Conservation (phyloP, 2,329 filamentous ascomycete species). For the Ophiocordyceps unilateralis region DNA sequence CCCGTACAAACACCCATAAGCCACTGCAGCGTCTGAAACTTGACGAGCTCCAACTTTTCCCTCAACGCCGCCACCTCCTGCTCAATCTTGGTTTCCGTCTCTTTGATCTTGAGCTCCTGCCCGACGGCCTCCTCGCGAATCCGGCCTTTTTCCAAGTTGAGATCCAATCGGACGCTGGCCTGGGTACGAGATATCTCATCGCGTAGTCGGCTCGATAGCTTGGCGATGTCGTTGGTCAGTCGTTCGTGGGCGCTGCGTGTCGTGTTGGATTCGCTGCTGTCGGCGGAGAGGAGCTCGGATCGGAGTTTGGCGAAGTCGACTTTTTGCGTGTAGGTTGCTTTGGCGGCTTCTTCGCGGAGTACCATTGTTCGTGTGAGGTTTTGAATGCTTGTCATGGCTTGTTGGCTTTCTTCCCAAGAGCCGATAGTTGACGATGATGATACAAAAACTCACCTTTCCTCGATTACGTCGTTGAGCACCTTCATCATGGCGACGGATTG, state of each 20-base stretch:
- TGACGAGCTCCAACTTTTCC: slow-evolving; percentile 90
- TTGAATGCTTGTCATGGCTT: slow-evolving; percentile 48
- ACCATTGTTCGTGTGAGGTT: slow-evolving; percentile 98
- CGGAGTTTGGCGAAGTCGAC: slow-evolving; percentile 96
- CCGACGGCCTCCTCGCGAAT: slow-evolving; percentile 92
- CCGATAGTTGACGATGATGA: too few species aligned
- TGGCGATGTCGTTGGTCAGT: slow-evolving; percentile 84
- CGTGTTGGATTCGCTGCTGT: slow-evolving; percentile 77
- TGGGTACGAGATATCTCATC: slow-evolving; percentile 93
- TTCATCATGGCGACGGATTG: slow-evolving; percentile 98
- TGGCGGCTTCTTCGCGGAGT: slow-evolving; percentile 77
- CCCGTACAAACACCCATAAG: slow-evolving; percentile 70
- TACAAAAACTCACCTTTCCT: slow-evolving; percentile 50
- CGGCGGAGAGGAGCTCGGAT: slow-evolving; percentile 79
- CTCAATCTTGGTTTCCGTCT: slow-evolving; percentile 96
- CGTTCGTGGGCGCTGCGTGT: slow-evolving; percentile 84
- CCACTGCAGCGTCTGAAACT: slow-evolving; percentile 97
- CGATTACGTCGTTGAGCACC: slow-evolving; percentile 87
- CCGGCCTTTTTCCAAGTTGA: slow-evolving; percentile 91
- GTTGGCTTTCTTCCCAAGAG: background rate
- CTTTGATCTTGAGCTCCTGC: slow-evolving; percentile 95
- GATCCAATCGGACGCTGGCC: slow-evolving; percentile 75
- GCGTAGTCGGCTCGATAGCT: slow-evolving; percentile 72
- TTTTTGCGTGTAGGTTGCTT: slow-evolving; percentile 69
- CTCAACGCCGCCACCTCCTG: slow-evolving; percentile 83